These are phyloP conservation scores for Leccinum variicolor DNA, from an alignment of 768 basidiomycete species.

Conservation along the genomic window DNA sequence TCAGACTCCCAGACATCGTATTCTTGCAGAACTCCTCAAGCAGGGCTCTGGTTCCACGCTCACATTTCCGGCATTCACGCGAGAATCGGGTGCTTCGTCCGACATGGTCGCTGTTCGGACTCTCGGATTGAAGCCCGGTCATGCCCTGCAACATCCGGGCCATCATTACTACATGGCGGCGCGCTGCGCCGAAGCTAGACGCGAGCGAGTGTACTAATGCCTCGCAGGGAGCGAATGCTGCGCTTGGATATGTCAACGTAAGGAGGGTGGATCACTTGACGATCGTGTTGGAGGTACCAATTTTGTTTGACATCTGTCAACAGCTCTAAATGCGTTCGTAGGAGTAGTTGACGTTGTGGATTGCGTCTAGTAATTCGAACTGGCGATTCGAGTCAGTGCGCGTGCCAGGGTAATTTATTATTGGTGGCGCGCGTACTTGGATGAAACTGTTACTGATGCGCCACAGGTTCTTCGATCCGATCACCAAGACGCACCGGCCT, in stretches of 20 bases:
- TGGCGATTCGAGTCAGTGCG: constrained; percentile 69
- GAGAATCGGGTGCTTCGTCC: constrained; percentile 29
- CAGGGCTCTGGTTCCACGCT: constrained; percentile 67
- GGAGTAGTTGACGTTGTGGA: constrained; percentile 83
- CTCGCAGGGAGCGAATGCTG: constrained; percentile 36
- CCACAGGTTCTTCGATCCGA: constrained; percentile 86
- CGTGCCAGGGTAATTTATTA: not conserved
- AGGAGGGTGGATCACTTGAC: constrained; percentile 88
- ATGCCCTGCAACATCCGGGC: constrained; percentile 85
- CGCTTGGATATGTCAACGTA: constrained; percentile 84
- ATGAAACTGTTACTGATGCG: not conserved
- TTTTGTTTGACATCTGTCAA: not conserved
- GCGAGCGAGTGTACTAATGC: constrained; percentile 49
- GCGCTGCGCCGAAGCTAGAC: constrained; percentile 73
- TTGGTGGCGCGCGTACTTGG: not conserved
- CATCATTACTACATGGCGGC: constrained; percentile 87
- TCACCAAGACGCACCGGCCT: constrained; percentile 84
- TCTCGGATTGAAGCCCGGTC: constrained; percentile 73
- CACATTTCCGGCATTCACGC: constrained; percentile 43
- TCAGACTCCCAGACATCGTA: constrained; percentile 59
- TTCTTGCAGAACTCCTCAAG: constrained; percentile 88
- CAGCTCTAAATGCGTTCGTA: constrained; percentile 94
- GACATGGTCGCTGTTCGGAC: constrained; percentile 60
- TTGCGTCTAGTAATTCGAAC: constrained; percentile 83
- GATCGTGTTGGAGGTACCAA: constrained; percentile 72